Evolutionary conservation across 495 filamentous ascomycete species (phyloP).

Genomic region (Astrothelium macrocarpum): DNA sequence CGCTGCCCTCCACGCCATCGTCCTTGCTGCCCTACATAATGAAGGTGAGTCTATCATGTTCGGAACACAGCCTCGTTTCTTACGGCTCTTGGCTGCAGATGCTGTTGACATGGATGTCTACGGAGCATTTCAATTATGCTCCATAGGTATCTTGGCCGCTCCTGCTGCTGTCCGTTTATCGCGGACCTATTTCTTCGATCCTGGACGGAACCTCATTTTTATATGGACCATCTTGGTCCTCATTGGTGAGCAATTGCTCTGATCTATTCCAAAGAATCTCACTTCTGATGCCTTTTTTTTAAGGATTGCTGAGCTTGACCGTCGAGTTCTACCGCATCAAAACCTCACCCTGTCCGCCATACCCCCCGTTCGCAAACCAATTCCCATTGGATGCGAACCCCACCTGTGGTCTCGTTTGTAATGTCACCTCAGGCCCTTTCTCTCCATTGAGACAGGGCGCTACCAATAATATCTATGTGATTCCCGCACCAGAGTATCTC

Average conservation of each 20-base stretch:
- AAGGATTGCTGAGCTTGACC: slow-evolving; percentile 46
- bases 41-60: slow-evolving; percentile 34
- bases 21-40: slow-evolving; percentile 44
- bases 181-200: slow-evolving; percentile 49
- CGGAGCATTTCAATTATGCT: slow-evolving; percentile 53
- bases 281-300: slow-evolving; percentile 2
- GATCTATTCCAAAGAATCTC: slow-evolving; percentile 8
- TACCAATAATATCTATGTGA: slow-evolving; percentile 46
- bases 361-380: slow-evolving; percentile 16
- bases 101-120: slow-evolving; percentile 58
- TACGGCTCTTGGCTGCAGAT: slow-evolving; percentile 27
- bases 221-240: slow-evolving; percentile 50
- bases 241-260: slow-evolving; percentile 34
- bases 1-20: slow-evolving; percentile 50
- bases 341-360: slow-evolving; percentile 32
- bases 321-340: slow-evolving; percentile 49
- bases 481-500: slow-evolving; percentile 42
- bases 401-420: slow-evolving; percentile 38
- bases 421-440: slow-evolving; percentile 31
- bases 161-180: slow-evolving; percentile 48
- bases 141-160: slow-evolving; percentile 51
- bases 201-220: slow-evolving; percentile 52
- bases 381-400: slow-evolving; percentile 33
- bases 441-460: slow-evolving; percentile 42
- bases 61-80: slow-evolving; percentile 5